These are phyloP conservation scores for Sporothrix variecibatus DNA, from an alignment of 2,329 filamentous ascomycete species.

Conservation along the genomic window DNA sequence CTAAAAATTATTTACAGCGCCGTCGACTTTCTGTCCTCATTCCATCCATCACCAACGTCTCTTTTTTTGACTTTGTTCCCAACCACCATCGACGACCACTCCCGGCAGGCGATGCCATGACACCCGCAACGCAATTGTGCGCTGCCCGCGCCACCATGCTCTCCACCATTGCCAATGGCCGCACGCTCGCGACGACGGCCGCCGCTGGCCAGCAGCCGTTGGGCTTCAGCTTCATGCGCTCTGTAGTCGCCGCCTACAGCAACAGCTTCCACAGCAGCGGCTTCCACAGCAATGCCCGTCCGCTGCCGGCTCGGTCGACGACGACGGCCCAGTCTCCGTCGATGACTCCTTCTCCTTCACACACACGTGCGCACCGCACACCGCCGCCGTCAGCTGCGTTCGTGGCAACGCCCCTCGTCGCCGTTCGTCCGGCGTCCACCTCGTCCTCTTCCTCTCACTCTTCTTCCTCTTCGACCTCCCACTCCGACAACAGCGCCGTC, in stretches of 20 bases:
- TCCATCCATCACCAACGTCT: not conserved
- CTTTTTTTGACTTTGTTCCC: not conserved
- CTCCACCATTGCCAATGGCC: slow-evolving; percentile 8
- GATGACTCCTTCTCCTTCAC: not conserved
- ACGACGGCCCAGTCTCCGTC: not conserved
- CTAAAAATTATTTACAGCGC: not conserved
- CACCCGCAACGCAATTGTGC: slow-evolving; percentile 30
- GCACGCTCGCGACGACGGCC: not conserved
- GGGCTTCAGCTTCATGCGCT: not conserved
- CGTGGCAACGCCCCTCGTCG: not conserved
- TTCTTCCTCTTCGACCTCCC: not conserved
- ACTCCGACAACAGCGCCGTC: not conserved
- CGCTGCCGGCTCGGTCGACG: not conserved
- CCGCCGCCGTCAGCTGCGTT: not conserved
- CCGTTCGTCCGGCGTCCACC: not conserved
- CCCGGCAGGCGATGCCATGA: slow-evolving; percentile 31
- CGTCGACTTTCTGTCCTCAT: not conserved
- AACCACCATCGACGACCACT: not conserved
- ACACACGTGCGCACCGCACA: not conserved
- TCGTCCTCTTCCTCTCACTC: not conserved
- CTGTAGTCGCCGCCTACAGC: not conserved
- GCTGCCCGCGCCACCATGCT: slow-evolving; percentile 27
- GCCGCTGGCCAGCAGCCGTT: not conserved
- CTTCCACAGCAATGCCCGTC: not conserved
- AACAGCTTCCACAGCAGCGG: not conserved